These are phyloP conservation scores for Przewalskia tangutica DNA, from an alignment of 257 asterid genomes.

Conservation along the genomic window DNA sequence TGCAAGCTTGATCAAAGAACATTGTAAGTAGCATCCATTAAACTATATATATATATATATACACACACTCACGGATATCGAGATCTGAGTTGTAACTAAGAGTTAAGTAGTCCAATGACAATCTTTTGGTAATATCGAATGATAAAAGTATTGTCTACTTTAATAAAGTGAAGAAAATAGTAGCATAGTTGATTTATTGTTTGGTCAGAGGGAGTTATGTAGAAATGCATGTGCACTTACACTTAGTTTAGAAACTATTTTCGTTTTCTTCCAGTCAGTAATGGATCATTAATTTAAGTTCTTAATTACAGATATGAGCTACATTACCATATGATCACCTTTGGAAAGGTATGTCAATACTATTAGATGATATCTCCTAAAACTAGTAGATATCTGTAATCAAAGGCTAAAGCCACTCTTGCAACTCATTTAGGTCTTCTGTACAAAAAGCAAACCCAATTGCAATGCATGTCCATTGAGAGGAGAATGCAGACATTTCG, in stretches of 20 bases:
- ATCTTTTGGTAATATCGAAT: background rate
- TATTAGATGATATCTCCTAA: background rate
- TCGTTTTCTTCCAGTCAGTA: background rate
- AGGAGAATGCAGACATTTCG: conserved; percentile 57
- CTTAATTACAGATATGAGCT: conserved; percentile 34
- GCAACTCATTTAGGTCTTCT: conserved; percentile 27
- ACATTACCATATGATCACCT: conserved; percentile 49
- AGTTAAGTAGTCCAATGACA: background rate
- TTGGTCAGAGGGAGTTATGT: background rate
- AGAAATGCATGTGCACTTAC: background rate
- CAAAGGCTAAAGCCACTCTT: background rate
- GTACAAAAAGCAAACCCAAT: conserved; percentile 49
- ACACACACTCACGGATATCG: background rate
- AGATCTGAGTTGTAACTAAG: background rate
- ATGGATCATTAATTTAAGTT: conserved; percentile 4
- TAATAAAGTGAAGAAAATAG: background rate
- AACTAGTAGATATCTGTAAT: background rate
- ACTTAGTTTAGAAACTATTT: background rate
- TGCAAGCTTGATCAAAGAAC: conserved; percentile 52
- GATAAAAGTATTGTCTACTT: background rate
- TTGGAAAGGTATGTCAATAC: conserved; percentile 40
- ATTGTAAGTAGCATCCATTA: conserved; percentile 22
- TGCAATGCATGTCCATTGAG: conserved; percentile 55
- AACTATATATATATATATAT: background rate
- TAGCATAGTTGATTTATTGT: background rate